Evolutionary conservation across 2,329 filamentous ascomycete species (phyloP).

Genomic region (Shiraia sp.): DNA sequence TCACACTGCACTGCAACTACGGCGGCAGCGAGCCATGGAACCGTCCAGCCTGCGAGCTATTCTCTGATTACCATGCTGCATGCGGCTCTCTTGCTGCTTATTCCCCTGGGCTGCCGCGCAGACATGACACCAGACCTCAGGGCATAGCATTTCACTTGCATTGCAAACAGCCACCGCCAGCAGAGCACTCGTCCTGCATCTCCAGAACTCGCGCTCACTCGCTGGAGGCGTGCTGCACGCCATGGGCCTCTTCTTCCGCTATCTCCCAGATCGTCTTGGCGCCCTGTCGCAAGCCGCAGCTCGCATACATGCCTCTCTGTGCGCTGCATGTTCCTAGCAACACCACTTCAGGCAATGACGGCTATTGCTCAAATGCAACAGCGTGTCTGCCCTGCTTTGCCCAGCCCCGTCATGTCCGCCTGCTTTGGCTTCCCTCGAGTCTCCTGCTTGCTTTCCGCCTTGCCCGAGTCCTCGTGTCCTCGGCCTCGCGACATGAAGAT

Average conservation of each 20-base stretch:
- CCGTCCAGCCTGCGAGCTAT: slow-evolving; percentile 3
- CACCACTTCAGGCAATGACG: too few species aligned
- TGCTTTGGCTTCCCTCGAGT: neutral
- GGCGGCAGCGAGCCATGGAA: slow-evolving; percentile 1
- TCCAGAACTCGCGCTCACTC: slow-evolving; percentile 10
- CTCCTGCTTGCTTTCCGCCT: slow-evolving; percentile 1
- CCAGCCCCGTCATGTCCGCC: neutral
- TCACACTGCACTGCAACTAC: slow-evolving; percentile 1
- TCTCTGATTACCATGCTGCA: slow-evolving; percentile 4
- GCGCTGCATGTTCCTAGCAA: slow-evolving; percentile 12
- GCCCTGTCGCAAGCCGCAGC: slow-evolving; percentile 22
- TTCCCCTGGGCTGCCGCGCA: slow-evolving; percentile 9
- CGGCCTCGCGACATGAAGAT: slow-evolving; percentile 30
- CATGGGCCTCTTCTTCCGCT: slow-evolving; percentile 15
- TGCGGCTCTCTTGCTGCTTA: slow-evolving; percentile 11
- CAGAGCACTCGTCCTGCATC: slow-evolving; percentile 7
- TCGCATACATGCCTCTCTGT: slow-evolving; percentile 17
- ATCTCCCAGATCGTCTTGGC: slow-evolving; percentile 26
- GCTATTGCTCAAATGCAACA: slow-evolving; percentile 13
- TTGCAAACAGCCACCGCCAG: too few species aligned
- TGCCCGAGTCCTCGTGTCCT: slow-evolving; percentile 10
- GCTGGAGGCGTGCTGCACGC: slow-evolving; percentile 20
- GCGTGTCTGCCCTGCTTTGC: too few species aligned
- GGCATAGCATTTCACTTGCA: too few species aligned
- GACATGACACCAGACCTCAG: too few species aligned